A percentile compares a stretch with the other conserved stretches of the same genome.
Conservation (phyloP, 208 protist species). For the Paratrypanosoma confusum region DNA sequence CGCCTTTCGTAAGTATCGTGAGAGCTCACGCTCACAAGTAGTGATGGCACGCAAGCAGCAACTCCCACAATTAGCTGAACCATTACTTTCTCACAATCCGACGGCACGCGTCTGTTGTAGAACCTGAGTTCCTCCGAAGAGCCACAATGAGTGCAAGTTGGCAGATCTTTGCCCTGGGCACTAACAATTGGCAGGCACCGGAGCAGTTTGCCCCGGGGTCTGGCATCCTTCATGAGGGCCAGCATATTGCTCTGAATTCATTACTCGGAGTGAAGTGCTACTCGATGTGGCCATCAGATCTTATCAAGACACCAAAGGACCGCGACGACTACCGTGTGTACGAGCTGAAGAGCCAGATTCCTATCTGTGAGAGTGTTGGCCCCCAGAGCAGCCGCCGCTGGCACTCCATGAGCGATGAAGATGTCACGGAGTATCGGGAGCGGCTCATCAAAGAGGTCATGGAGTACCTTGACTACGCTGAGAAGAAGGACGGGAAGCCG, state of each 20-base stretch:
- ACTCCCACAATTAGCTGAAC: too few relatives aligned
- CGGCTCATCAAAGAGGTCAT: constrained; percentile 27
- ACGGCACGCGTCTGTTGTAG: too few relatives aligned
- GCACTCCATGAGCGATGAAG: constrained; percentile 61
- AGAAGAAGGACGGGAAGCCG: constrained; percentile 38
- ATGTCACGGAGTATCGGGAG: constrained; percentile 40
- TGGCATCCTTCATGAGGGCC: constrained; percentile 67
- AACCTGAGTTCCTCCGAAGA: background rate
- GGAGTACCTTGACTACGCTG: constrained; percentile 57
- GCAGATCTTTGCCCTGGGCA: constrained; percentile 64
- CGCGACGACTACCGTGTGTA: constrained; percentile 61
- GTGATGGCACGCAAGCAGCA: too few relatives aligned
- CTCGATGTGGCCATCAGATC: constrained; percentile 63
- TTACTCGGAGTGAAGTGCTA: constrained; percentile 39
- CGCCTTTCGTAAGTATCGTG: too few relatives aligned
- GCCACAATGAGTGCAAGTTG: constrained; percentile 34
- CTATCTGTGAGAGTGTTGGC: constrained; percentile 67
- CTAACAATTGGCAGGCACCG: constrained; percentile 67
- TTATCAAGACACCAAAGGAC: constrained; percentile 43
- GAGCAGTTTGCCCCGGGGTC: constrained; percentile 65
- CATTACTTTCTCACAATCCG: too few relatives aligned
- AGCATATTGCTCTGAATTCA: constrained; percentile 52
- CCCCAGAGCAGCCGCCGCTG: constrained; percentile 62
- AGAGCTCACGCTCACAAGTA: too few relatives aligned
- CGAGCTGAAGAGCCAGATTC: constrained; percentile 60